Evolutionary conservation across 495 filamentous ascomycete species (phyloP), one percentile per base, ranked within the genome.

Genomic region (Xylaria nigripes): DNA sequence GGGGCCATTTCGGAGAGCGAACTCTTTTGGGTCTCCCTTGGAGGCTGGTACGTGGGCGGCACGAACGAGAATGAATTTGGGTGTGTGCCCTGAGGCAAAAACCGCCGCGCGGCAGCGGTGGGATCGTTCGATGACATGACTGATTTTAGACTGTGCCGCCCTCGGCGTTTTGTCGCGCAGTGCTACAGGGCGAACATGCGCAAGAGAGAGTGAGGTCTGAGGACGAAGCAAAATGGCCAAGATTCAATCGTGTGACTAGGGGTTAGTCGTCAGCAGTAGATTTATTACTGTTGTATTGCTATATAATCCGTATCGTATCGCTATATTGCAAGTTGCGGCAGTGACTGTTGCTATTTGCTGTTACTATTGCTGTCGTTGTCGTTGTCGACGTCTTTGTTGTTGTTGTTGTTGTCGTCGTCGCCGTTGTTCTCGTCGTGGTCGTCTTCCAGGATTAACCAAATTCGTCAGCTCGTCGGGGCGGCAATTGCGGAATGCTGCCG

Each of bases 21-120:
- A 86, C 82, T 86, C 61, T 84, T 85, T 64, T 85, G 82, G 43
- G 81, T 83, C 66, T 83, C 84, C 43, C 82, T 70, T 24, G 79
- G 77, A 62, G 75, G 68, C 66, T 80, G 70, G 60, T 81, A 75
- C 25, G 69, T 61, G 15, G 66, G 72, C 51, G 80, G 78, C 69
- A 79, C 77, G 68, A 83, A 83, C 30, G 74, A 72, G 61, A 82
- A 85, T 63, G 70, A 74, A 58, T 79, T 78, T 72, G 82, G 76
- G 21, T 71, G 72, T 21, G 70, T 65, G 59, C 56, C 72, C 65
- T 84, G 81, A 13, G 82, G 82, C 59, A 86, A 70, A 48, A 85
- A 66, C 49, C 73, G 70, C 55, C 81, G 73, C 54, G 69, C 71
- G 40, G 70, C 62, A 18, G 68, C 70, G 40, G 71, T 63, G 45